phyloP scores from a whole-genome alignment of 23 red algal species.

The Gracilaria domingensis region DNA sequence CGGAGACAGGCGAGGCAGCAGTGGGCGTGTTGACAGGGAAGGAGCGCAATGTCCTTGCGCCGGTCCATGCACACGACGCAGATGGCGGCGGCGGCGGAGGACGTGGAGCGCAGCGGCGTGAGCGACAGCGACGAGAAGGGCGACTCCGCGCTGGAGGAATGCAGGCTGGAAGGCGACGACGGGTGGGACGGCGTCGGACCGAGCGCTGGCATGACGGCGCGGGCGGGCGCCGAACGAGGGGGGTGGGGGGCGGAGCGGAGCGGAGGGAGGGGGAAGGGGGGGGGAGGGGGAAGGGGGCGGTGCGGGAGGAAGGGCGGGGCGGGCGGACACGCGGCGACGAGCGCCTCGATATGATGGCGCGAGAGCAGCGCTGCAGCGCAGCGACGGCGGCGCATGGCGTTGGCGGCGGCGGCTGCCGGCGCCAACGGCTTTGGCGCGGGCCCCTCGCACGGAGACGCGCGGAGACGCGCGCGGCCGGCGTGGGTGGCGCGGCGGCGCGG shows the following conservation, averaged over 20 bases:
- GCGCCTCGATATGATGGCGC: not conserved
- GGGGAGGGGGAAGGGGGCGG: not conserved
- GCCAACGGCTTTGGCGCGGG: too few species aligned
- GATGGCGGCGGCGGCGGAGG: conserved; percentile 2
- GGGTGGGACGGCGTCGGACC: not conserved
- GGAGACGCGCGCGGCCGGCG: too few species aligned
- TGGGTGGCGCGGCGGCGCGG: conserved; percentile 24
- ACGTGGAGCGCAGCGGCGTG: not conserved
- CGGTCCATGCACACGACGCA: conserved; percentile 76
- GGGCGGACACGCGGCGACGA: not conserved
- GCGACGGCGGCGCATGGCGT: conserved; percentile 4
- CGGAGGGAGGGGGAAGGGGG: conserved; percentile 1
- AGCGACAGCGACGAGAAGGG: not conserved
- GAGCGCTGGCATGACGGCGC: conserved; percentile 24
- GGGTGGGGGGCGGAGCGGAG: not conserved
- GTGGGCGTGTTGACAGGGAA: conserved; percentile 66
- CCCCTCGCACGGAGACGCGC: too few species aligned
- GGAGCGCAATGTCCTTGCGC: conserved; percentile 57
- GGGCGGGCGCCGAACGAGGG: not conserved
- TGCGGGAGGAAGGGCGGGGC: not conserved
- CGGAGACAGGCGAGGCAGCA: conserved; percentile 69
- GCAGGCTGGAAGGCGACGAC: not conserved
- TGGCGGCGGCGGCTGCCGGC: not conserved
- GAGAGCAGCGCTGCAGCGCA: not conserved
- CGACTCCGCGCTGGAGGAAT: conserved; percentile 8